phyloP scores from a whole-genome alignment of 768 basidiomycete genomes.

The Melanogaster broomeanus region DNA sequence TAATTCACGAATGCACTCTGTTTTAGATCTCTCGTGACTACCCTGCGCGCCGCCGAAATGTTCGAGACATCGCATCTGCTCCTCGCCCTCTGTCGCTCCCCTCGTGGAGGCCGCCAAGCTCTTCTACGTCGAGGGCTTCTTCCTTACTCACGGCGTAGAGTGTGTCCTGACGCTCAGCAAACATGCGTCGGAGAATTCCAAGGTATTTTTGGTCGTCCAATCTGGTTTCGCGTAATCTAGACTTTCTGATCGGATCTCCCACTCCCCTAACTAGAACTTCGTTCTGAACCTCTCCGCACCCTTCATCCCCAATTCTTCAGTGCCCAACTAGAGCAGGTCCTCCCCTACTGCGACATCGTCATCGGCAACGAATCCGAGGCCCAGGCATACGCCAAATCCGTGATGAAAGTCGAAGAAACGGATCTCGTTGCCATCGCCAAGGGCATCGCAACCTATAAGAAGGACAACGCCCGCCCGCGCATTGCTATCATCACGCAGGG shows the following conservation, averaged over 20 bases:
- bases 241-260: background rate
- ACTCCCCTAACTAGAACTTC: constrained; percentile 59
- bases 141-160: constrained; percentile 89
- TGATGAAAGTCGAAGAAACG: constrained; percentile 64
- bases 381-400: constrained; percentile 76
- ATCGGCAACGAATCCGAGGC: constrained; percentile 98
- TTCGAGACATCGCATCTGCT: constrained; percentile 82
- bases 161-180: constrained; percentile 73
- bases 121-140: constrained; percentile 96
- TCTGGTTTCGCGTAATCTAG: background rate
- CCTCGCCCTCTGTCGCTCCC: constrained; percentile 70
- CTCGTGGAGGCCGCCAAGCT: constrained; percentile 79
- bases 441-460: constrained; percentile 72
- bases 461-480: constrained; percentile 78
- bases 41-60: constrained; percentile 85
- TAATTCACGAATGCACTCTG: background rate
- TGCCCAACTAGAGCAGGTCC: constrained; percentile 73
- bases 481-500: constrained; percentile 93
- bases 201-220: constrained; percentile 45
- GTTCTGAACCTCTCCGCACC: constrained; percentile 94
- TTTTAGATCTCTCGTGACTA: constrained; percentile 86
- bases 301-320: constrained; percentile 95
- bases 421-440: constrained; percentile 71
- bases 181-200: constrained; percentile 72
- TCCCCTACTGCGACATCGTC: constrained; percentile 85